These are phyloP conservation scores for Trichomonas tenax DNA, from an alignment of 208 protist genomes.

Conservation along the genomic window DNA sequence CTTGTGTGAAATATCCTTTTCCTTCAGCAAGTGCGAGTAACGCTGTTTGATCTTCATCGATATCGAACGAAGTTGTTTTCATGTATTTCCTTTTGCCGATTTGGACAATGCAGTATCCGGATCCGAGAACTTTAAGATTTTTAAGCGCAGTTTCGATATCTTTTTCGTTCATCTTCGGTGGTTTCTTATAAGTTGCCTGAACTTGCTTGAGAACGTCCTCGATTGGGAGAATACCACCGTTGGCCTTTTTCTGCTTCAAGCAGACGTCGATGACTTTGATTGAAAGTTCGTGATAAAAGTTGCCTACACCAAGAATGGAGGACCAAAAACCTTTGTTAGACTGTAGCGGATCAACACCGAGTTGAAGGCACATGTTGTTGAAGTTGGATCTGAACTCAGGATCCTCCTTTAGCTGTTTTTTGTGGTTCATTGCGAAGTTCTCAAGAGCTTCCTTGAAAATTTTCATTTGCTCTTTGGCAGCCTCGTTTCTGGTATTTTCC, in stretches of 20 bases:
- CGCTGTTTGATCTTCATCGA: conserved; percentile 26
- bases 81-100: conserved; percentile 21
- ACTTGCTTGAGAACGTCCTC: background rate
- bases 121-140: conserved; percentile 23
- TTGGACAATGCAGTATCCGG: conserved; percentile 28
- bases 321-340: conserved; percentile 47
- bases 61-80: conserved; percentile 24
- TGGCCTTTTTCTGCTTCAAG: background rate
- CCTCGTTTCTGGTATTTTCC: background rate
- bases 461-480: background rate
- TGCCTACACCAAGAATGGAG: conserved; percentile 44
- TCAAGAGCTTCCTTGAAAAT: conserved; percentile 38
- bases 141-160: conserved; percentile 37
- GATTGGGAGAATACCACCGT: conserved; percentile 34
- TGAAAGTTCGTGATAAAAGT: conserved; percentile 51
- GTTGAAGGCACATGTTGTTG: conserved; percentile 36
- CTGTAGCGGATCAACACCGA: conserved; percentile 46
- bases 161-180: background rate
- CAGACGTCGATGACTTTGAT: conserved; percentile 44
- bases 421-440: conserved; percentile 37
- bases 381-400: conserved; percentile 41
- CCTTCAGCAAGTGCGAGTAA: conserved; percentile 24
- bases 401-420: conserved; percentile 34
- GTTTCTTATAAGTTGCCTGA: background rate
- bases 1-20: background rate